phyloP scores from a whole-genome alignment of 768 basidiomycete genomes.

The Tulasnella sp. region DNA sequence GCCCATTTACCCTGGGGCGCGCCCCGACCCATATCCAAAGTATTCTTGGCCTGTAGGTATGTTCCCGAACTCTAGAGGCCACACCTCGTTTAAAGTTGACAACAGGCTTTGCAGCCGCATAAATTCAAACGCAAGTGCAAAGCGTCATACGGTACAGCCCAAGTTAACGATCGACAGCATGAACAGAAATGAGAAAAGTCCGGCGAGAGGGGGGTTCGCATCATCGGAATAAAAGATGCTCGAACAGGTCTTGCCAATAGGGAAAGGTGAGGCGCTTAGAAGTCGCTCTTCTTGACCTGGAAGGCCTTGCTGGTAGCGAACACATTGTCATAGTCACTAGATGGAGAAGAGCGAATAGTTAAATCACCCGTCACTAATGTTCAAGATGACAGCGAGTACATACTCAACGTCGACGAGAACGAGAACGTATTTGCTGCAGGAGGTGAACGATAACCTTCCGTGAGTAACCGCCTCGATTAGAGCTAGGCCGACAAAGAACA shows the following conservation, averaged over 20 bases:
- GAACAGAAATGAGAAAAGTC: neutral
- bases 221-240: neutral
- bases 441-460: neutral
- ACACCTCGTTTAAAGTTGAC: neutral
- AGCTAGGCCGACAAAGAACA: neutral
- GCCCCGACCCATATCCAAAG: no score
- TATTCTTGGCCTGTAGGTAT: no score
- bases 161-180: neutral
- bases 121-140: neutral
- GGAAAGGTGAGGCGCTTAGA: neutral
- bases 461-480: no score
- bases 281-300: conserved; percentile 5
- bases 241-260: no score
- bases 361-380: neutral
- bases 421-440: neutral
- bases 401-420: neutral
- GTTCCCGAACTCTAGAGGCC: neutral
- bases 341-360: neutral
- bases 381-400: neutral
- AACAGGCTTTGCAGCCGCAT: neutral
- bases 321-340: neutral
- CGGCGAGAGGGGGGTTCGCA: neutral
- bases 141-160: neutral
- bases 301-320: neutral
- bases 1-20: no score